Evolutionary conservation across 2,329 filamentous ascomycete genomes (phyloP), one percentile per base, ranked within the genome.

Genomic region (Penicillium sp.): DNA sequence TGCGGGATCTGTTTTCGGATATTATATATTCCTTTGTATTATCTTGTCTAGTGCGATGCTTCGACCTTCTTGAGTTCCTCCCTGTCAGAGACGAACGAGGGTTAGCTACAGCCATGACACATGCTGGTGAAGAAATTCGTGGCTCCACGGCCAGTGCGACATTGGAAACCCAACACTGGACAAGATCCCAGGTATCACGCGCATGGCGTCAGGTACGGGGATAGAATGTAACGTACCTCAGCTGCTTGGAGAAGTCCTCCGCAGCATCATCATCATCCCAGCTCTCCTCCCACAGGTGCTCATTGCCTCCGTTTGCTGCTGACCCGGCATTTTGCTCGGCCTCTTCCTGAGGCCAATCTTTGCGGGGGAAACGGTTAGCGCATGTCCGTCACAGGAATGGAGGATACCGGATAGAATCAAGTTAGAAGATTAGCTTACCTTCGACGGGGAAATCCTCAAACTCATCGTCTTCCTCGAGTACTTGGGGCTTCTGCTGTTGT

Each of bases 401-500:
- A 2, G 4, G 2, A 2, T 33, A 1, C 30, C 2, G 26, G 25
- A 35, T 25, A 19, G 26, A 28, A 22, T 22, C 19, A 22, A 22
- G 19, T 22, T 22, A 22, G 35, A 26, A 13, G 26, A 7, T 25
- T 33, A 33, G 19, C 6, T 40, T 64, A 97, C 95, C 93, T 81
- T 99, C 94, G 59, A 96, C 91, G 28, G 95, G 95, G 74, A 99
- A 99, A 78, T 99, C 95, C 77, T 99, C 95, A 73, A 99, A 99
- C 82, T 99, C 95, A 78, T 99, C 95, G 75, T 99, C 95, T 78
- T 99, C 95, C 78, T 97, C 95, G 30, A 98, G 85, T 60, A 90
- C 86, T 37, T 89, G 81, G 60, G 87, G 82, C 78, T 90, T 89
- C 74, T 87, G 82, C 72, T 87, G 81, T 68, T 83, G 81, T 68